Conservation (phyloP, 140 eudicot genomes). For the Ambrosia hybrid region DNA sequence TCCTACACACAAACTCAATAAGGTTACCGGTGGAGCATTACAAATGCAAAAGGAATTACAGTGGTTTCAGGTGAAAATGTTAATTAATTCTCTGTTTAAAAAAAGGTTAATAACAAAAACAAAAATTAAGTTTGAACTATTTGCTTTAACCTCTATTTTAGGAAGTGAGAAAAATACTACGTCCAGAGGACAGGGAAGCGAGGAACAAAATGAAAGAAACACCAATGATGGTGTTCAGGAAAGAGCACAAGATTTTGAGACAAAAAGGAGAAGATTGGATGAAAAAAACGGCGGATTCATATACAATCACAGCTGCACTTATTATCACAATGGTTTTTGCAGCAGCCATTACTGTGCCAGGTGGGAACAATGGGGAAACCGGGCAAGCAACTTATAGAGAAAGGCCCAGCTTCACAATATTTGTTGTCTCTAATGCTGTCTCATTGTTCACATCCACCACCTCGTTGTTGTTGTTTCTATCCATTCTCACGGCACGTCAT, state of each 20-base stretch:
- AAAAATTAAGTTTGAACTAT: neutral
- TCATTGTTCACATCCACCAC: neutral
- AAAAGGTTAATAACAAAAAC: no score
- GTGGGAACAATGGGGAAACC: neutral
- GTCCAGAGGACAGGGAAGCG: neutral
- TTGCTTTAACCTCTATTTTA: neutral
- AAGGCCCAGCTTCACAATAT: neutral
- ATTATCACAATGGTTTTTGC: neutral
- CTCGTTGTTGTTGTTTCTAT: neutral
- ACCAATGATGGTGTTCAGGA: neutral
- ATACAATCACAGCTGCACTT: neutral
- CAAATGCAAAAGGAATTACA: neutral
- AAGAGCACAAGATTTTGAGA: neutral
- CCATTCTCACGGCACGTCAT: neutral
- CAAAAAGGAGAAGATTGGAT: neutral
- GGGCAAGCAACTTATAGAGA: neutral
- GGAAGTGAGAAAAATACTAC: neutral
- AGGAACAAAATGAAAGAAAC: neutral
- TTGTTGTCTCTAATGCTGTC: neutral
- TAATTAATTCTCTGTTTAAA: no score
- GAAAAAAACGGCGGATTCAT: neutral
- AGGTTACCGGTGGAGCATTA: neutral
- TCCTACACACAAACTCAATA: neutral
- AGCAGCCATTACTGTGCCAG: neutral
- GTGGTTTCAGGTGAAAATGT: neutral